phyloP scores from a whole-genome alignment of 2,329 filamentous ascomycete species.

The Scedosporium dehoogii region DNA sequence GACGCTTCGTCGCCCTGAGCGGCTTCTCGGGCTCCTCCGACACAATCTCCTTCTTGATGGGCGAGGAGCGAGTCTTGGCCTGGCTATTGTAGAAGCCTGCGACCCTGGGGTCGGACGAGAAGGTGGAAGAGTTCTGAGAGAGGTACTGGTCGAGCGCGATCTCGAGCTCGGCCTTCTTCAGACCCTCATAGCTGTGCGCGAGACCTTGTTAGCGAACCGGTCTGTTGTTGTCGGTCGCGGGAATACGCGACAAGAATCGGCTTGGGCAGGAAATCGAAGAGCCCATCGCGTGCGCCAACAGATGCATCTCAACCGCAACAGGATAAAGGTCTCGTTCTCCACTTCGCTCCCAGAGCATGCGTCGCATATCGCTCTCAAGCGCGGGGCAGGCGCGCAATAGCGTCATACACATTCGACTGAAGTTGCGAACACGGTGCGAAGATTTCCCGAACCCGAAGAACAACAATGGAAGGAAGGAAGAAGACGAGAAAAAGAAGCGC shows the following conservation, averaged over 20 bases:
- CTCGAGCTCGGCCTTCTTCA: conserved; percentile 75
- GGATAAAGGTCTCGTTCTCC: neutral
- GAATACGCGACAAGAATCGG: too few species aligned
- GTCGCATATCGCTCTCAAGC: neutral
- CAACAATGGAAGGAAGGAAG: neutral
- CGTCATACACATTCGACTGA: neutral
- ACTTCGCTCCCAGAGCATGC: neutral
- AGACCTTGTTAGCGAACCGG: neutral
- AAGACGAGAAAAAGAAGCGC: neutral
- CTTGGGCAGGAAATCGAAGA: too few species aligned
- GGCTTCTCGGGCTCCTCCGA: conserved; percentile 25
- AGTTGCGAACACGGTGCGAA: neutral
- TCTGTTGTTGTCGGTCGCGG: too few species aligned
- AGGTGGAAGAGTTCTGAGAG: conserved; percentile 54
- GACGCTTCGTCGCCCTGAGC: conserved; percentile 26
- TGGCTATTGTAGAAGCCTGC: conserved; percentile 67
- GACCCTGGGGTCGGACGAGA: conserved; percentile 48
- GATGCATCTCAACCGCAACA: neutral
- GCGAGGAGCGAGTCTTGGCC: conserved; percentile 47
- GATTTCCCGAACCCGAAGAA: neutral
- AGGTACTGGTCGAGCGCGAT: conserved; percentile 64
- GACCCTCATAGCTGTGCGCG: conserved; percentile 49
- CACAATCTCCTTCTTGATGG: conserved; percentile 46
- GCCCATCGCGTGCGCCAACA: neutral
- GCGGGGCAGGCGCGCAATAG: neutral